These are phyloP conservation scores for Barnettozyma siamensis DNA, from an alignment of 805 yeast genomes.

Conservation along the genomic window DNA sequence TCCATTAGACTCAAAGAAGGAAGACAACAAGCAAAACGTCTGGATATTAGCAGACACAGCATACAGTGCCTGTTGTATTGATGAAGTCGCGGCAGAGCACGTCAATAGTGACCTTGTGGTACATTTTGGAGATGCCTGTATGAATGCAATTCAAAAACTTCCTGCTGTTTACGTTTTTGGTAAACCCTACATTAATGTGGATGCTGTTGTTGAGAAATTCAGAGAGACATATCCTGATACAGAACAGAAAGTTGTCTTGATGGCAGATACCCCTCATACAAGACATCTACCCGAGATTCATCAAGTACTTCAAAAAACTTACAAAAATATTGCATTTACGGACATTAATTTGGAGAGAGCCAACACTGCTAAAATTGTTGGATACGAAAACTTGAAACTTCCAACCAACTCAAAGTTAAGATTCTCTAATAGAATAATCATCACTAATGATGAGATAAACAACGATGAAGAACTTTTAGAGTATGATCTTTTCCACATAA, in stretches of 20 bases:
- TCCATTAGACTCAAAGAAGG: constrained; percentile 6
- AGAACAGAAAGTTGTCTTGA: constrained; percentile 46
- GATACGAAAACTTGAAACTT: constrained; percentile 23
- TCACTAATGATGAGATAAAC: constrained; percentile 25
- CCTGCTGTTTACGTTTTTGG: constrained; percentile 81
- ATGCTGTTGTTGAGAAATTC: constrained; percentile 35
- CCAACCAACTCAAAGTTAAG: constrained; percentile 6
- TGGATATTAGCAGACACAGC: constrained; percentile 95
- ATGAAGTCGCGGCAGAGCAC: constrained; percentile 95
- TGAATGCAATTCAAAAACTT: constrained; percentile 69
- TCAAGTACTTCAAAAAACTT: constrained; percentile 25
- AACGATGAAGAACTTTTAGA: constrained; percentile 33
- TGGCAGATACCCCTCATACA: constrained; percentile 73
- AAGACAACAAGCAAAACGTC: constrained; percentile 32
- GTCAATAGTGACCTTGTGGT: constrained; percentile 78
- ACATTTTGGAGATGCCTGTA: constrained; percentile 93
- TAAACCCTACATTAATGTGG: constrained; percentile 47
- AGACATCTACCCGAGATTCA: constrained; percentile 37
- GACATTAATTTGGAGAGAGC: constrained; percentile 32
- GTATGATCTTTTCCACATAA: constrained; percentile 63
- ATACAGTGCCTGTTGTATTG: constrained; percentile 92
- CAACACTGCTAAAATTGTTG: constrained; percentile 37
- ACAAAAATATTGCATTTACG: constrained; percentile 33
- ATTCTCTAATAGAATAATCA: constrained; percentile 29
- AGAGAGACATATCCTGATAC: constrained; percentile 34